Evolutionary conservation across 1,284 basidiomycete genomes (phyloP).

Genomic region (Puccinia coronata): DNA sequence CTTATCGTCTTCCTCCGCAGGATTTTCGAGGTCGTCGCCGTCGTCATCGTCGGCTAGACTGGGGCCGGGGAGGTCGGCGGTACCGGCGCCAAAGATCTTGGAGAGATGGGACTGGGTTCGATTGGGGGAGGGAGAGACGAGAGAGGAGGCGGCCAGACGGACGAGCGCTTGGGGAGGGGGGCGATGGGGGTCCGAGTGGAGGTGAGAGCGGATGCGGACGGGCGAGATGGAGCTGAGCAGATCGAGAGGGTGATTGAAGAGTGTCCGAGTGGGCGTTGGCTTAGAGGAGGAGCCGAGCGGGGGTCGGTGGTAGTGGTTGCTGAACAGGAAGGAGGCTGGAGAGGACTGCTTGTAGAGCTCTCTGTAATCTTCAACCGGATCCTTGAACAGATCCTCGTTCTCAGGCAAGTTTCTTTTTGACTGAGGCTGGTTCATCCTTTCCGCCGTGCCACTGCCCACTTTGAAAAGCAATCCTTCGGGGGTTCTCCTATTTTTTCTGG

Average conservation of each 20-base stretch:
- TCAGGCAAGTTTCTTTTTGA: not conserved
- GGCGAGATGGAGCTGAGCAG: slow-evolving; percentile 14
- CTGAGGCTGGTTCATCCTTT: not conserved
- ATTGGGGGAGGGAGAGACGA: slow-evolving; percentile 24
- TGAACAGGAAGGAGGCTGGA: slow-evolving; percentile 18
- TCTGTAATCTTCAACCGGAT: slow-evolving; percentile 2
- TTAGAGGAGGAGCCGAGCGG: not conserved
- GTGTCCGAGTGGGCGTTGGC: not conserved
- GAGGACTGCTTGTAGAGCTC: slow-evolving; percentile 20
- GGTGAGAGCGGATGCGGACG: slow-evolving; percentile 3
- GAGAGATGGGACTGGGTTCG: slow-evolving; percentile 7
- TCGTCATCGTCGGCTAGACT: not conserved
- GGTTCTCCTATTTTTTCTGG: not conserved
- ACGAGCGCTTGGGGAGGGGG: not conserved
- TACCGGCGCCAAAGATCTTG: not conserved
- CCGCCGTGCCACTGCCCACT: not conserved
- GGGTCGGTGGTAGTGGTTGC: not conserved
- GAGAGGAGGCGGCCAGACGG: not conserved
- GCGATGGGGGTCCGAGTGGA: not conserved
- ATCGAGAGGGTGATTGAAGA: slow-evolving; percentile 10
- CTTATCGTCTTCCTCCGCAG: not conserved
- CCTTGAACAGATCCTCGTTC: slow-evolving; percentile 1
- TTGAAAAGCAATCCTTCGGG: not conserved
- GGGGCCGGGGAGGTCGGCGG: too few relatives aligned
- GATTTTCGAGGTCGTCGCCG: not conserved